Evolutionary conservation across 805 yeast species (phyloP).

Genomic region (Ogataea paraovalis): DNA sequence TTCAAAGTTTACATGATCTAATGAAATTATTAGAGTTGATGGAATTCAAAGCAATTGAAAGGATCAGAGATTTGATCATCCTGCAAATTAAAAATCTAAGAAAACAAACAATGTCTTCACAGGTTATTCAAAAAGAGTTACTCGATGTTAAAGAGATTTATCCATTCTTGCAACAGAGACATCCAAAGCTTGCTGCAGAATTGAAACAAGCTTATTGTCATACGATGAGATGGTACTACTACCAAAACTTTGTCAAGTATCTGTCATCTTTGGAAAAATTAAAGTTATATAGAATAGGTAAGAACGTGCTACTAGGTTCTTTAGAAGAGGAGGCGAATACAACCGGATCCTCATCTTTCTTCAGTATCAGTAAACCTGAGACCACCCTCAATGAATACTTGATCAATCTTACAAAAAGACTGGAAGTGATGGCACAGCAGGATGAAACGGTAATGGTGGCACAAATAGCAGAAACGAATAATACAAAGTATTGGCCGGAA

Average conservation of each 20-base stretch:
- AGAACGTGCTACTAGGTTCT: slow-evolving; percentile 26
- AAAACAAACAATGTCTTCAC: slow-evolving; percentile 63
- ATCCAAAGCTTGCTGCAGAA: slow-evolving; percentile 64
- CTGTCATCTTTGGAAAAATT: slow-evolving; percentile 66
- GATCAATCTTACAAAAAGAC: slow-evolving; percentile 52
- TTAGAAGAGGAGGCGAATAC: slow-evolving; percentile 17
- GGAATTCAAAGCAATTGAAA: slow-evolving; percentile 62
- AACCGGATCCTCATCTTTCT: slow-evolving; percentile 11
- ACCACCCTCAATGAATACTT: slow-evolving; percentile 49
- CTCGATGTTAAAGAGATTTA: slow-evolving; percentile 59
- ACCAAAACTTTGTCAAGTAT: slow-evolving; percentile 72
- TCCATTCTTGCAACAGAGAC: slow-evolving; percentile 50
- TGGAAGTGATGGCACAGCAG: slow-evolving; percentile 46
- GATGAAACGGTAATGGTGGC: slow-evolving; percentile 70
- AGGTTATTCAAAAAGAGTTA: slow-evolving; percentile 64
- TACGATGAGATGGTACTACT: slow-evolving; percentile 94
- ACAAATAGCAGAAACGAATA: slow-evolving; percentile 78
- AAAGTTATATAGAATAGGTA: slow-evolving; percentile 52
- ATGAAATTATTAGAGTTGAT: slow-evolving; percentile 44
- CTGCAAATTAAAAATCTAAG: slow-evolving; percentile 64
- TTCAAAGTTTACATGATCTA: slow-evolving; percentile 21
- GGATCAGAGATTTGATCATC: slow-evolving; percentile 68
- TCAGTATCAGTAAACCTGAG: slow-evolving; percentile 9
- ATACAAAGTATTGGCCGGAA: slow-evolving; percentile 61
- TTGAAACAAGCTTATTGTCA: slow-evolving; percentile 74